Conservation (phyloP, 139 green algal genomes). For the Volvox reticuliferus region DNA sequence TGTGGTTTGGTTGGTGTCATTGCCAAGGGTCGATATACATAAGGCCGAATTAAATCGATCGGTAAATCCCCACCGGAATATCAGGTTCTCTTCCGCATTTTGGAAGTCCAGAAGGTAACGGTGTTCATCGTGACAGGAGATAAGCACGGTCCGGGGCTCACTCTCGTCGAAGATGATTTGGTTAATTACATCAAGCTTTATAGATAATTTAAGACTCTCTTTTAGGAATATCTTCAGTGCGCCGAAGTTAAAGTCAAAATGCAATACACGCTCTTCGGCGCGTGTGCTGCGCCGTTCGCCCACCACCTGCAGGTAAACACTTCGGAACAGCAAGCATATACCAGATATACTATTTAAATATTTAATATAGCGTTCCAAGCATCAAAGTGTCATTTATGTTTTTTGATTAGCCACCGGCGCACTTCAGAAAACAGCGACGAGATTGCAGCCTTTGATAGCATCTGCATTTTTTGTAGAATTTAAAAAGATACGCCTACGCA, state of each 20-base stretch:
- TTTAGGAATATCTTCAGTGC: constrained; percentile 55
- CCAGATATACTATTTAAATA: neutral
- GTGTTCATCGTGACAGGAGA: constrained; percentile 56
- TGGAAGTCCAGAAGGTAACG: constrained; percentile 65
- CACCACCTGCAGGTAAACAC: constrained; percentile 62
- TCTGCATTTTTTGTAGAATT: no score
- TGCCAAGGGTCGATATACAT: no score
- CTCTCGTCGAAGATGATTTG: constrained; percentile 62
- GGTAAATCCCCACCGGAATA: constrained; percentile 53
- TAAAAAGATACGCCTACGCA: no score
- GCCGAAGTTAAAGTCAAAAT: constrained; percentile 59
- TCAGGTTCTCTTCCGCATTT: constrained; percentile 59
- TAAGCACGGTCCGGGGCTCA: constrained; percentile 60
- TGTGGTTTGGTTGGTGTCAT: no score
- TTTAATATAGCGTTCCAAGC: no score
- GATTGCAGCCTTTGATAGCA: no score
- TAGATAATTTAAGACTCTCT: constrained; percentile 27
- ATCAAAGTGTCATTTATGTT: no score
- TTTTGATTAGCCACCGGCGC: no score
- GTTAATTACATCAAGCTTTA: constrained; percentile 52
- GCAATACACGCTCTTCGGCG: constrained; percentile 61
- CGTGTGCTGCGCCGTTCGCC: constrained; percentile 56
- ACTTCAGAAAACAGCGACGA: no score
- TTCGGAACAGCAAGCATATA: neutral
- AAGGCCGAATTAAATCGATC: no score